Conservation (phyloP, 768 basidiomycete species). For the Pisolithus marmoratus region DNA sequence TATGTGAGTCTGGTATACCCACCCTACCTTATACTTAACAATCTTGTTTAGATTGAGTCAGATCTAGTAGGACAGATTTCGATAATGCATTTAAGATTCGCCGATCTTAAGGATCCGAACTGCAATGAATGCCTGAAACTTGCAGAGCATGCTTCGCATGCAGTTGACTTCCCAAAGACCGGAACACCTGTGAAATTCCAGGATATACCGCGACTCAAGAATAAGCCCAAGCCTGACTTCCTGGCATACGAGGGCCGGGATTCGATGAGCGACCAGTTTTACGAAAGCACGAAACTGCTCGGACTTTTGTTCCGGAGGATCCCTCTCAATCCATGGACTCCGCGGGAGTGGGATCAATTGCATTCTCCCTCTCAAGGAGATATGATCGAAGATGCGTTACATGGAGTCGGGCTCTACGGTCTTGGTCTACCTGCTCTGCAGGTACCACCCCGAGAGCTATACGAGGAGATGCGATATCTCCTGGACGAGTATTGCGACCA, state of each 20-base stretch:
- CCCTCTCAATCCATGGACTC: constrained; percentile 30
- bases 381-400: constrained; percentile 21
- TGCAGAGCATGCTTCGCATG: constrained; percentile 41
- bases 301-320: constrained; percentile 43
- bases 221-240: constrained; percentile 35
- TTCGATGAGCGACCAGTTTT: constrained; percentile 22
- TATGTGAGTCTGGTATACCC: constrained; percentile 27
- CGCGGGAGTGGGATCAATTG: constrained; percentile 12
- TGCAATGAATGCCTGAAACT: constrained; percentile 34
- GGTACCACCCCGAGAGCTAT: constrained; percentile 19
- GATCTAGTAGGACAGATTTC: constrained; percentile 39
- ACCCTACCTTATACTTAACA: not conserved
- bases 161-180: constrained; percentile 44
- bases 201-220: constrained; percentile 27
- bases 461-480: constrained; percentile 33
- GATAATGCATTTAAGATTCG: constrained; percentile 38
- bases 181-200: constrained; percentile 35
- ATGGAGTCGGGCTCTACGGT: constrained; percentile 18
- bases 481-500: constrained; percentile 32
- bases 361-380: constrained; percentile 24
- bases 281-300: constrained; percentile 38
- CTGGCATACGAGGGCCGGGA: constrained; percentile 36
- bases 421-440: constrained; percentile 28
- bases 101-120: constrained; percentile 33
- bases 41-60: constrained; percentile 25